phyloP scores from a whole-genome alignment of 306 rosid genomes.

The Betula pendula region DNA sequence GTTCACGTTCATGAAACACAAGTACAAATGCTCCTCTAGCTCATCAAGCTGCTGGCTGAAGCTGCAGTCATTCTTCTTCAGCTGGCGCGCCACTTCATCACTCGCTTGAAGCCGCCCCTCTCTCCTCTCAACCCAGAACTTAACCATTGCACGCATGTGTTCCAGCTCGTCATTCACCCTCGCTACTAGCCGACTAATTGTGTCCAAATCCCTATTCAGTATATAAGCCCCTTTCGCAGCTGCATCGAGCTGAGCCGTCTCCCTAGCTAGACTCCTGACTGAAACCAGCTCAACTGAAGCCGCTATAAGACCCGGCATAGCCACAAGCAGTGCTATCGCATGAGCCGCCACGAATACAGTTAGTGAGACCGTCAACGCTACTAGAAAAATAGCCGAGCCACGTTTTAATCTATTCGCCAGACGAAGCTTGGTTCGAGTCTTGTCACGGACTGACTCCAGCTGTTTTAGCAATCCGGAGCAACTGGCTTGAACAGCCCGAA shows the following conservation, averaged over 20 bases:
- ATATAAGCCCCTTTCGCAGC: constrained; percentile 74
- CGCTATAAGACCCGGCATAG: constrained; percentile 41
- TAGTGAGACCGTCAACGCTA: constrained; percentile 42
- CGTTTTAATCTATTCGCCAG: constrained; percentile 24
- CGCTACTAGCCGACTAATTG: constrained; percentile 55
- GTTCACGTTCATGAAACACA: constrained; percentile 85
- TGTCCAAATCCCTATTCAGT: constrained; percentile 67
- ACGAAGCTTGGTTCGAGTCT: constrained; percentile 36
- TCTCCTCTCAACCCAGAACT: constrained; percentile 59
- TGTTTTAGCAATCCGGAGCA: constrained; percentile 48
- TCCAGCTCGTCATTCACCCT: constrained; percentile 66
- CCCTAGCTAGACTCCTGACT: constrained; percentile 26
- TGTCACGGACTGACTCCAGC: constrained; percentile 52
- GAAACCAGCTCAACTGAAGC: constrained; percentile 36
- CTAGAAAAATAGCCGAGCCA: constrained; percentile 41
- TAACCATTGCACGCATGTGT: constrained; percentile 38
- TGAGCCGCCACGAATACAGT: constrained; percentile 47
- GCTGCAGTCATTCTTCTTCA: constrained; percentile 47
- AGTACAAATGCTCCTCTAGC: constrained; percentile 77
- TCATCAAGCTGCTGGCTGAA: constrained; percentile 72
- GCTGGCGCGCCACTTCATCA: constrained; percentile 48
- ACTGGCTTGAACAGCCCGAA: constrained; percentile 19
- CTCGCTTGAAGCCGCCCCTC: constrained; percentile 38
- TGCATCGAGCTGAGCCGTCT: constrained; percentile 48
- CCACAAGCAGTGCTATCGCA: constrained; percentile 51